Evolutionary conservation across 139 green algal genomes (phyloP).

Genomic region (Chlorella sp.): DNA sequence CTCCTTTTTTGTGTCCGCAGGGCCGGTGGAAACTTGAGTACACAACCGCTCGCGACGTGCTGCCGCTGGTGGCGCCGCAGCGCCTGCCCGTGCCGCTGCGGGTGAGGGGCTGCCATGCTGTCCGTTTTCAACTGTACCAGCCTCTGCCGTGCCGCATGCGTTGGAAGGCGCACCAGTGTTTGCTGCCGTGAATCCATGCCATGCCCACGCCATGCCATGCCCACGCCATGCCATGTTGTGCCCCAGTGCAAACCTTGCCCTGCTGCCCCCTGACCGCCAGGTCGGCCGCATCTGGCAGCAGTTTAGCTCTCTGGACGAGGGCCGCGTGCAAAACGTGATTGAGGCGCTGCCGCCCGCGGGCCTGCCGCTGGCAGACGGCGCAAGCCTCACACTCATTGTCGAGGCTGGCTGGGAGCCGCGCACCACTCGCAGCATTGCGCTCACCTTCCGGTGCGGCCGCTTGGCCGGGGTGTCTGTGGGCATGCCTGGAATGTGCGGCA

Average conservation of each 20-base stretch:
- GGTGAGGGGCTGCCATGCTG: not conserved
- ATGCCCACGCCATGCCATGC: no score
- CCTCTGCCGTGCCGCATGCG: no score
- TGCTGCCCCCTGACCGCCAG: not conserved
- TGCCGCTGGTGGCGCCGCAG: conserved; percentile 37
- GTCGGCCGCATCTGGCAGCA: conserved; percentile 55
- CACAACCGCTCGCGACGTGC: conserved; percentile 63
- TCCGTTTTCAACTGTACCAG: no score
- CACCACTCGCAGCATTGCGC: conserved; percentile 49
- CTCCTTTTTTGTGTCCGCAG: not conserved
- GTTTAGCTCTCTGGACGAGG: conserved; percentile 39
- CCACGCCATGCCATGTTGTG: no score
- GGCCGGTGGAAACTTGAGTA: conserved; percentile 62
- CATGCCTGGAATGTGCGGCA: no score
- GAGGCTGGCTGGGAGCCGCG: conserved; percentile 48
- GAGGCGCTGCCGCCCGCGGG: conserved; percentile 28
- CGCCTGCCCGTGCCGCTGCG: not conserved
- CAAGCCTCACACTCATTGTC: conserved; percentile 40
- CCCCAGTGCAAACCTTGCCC: not conserved
- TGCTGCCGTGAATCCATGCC: no score
- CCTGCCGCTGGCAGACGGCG: conserved; percentile 26
- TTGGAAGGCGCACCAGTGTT: no score
- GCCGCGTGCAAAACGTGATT: conserved; percentile 65
- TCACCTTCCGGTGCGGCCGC: conserved; percentile 37
- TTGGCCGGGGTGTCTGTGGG: not conserved